phyloP scores from a whole-genome alignment of 2,329 filamentous ascomycete genomes.

The Chlorencoelia australis region DNA sequence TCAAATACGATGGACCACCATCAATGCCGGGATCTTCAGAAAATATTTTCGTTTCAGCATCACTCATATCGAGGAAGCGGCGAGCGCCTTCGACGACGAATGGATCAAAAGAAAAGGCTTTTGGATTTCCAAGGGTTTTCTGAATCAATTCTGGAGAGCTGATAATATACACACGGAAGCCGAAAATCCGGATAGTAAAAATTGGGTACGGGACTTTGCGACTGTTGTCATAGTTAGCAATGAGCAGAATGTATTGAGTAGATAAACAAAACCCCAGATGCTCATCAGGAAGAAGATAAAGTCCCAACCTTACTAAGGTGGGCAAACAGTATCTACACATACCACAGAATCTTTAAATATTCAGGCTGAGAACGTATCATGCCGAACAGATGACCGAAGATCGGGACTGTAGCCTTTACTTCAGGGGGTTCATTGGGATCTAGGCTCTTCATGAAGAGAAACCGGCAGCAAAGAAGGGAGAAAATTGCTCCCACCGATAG shows the following conservation, averaged over 20 bases:
- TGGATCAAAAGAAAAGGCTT: constrained; percentile 34
- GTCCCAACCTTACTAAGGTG: too few species aligned
- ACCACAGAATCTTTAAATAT: constrained; percentile 33
- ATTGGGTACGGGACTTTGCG: constrained; percentile 22
- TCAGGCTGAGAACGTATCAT: constrained; percentile 29
- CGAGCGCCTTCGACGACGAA: constrained; percentile 32
- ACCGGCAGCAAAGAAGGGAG: too few species aligned
- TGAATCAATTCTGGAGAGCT: constrained; percentile 33
- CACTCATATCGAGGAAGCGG: constrained; percentile 30
- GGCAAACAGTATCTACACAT: constrained; percentile 5
- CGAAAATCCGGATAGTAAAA: constrained; percentile 37
- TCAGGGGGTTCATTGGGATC: constrained; percentile 36
- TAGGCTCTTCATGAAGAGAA: too few species aligned
- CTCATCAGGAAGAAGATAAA: too few species aligned
- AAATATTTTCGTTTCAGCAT: constrained; percentile 26
- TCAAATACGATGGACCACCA: constrained; percentile 26
- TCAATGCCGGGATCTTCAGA: constrained; percentile 16
- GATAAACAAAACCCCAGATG: not conserved
- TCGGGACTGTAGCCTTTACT: constrained; percentile 32
- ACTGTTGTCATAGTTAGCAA: constrained; percentile 9
- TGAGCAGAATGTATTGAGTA: not conserved
- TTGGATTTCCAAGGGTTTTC: constrained; percentile 31
- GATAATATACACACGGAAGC: constrained; percentile 35
- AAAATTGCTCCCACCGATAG: too few species aligned
- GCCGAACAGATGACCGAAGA: constrained; percentile 37